Conservation (phyloP, 2,329 filamentous ascomycete genomes). For the Dactylonectria estremocensis region DNA sequence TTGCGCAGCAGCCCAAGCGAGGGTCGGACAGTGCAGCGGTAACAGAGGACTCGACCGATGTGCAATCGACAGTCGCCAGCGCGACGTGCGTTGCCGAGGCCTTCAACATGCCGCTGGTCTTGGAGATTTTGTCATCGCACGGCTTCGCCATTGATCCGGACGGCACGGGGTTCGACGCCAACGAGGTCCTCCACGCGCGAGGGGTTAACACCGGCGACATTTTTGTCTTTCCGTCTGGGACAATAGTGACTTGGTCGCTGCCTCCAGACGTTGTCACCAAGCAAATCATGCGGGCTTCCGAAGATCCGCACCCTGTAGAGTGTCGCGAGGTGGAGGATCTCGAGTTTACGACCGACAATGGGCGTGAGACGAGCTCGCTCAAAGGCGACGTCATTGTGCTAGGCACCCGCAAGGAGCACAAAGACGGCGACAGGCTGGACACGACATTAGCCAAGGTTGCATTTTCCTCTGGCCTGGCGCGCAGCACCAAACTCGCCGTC, state of each 20-base stretch:
- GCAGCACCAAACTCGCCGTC: constrained; percentile 93
- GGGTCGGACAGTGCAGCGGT: constrained; percentile 52
- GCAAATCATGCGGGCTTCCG: constrained; percentile 82
- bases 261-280: constrained; percentile 82
- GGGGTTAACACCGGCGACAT: constrained; percentile 82
- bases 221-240: constrained; percentile 96
- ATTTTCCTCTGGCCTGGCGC: constrained; percentile 93
- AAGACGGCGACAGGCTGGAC: constrained; percentile 64
- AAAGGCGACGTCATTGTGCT: constrained; percentile 91
- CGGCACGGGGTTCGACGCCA: constrained; percentile 71
- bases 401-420: constrained; percentile 76
- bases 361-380: constrained; percentile 81
- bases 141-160: constrained; percentile 76
- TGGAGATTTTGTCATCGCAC: constrained; percentile 70
- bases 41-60: constrained; percentile 48
- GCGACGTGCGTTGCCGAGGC: constrained; percentile 75
- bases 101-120: constrained; percentile 75
- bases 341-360: constrained; percentile 84
- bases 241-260: constrained; percentile 92
- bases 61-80: constrained; percentile 64
- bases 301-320: constrained; percentile 78
- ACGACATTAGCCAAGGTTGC: constrained; percentile 92
- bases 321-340: constrained; percentile 89
- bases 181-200: constrained; percentile 75
- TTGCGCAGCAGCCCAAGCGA: constrained; percentile 77